These are phyloP conservation scores for Circinella umbellata DNA, from an alignment of 371 early-diverging fungal species.

Conservation along the genomic window DNA sequence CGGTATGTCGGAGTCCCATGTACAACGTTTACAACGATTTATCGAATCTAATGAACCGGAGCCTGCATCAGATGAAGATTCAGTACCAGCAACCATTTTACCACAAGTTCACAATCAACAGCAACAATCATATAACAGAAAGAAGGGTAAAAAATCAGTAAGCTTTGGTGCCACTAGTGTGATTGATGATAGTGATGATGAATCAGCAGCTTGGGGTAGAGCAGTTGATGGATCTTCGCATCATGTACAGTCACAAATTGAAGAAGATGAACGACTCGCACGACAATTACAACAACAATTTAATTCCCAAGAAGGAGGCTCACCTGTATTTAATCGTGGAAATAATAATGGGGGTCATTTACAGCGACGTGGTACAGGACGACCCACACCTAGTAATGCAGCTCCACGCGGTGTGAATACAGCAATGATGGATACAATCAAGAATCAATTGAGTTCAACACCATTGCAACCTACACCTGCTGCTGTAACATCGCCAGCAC, in stretches of 20 bases:
- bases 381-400: conserved; percentile 47
- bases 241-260: conserved; percentile 48
- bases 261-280: conserved; percentile 77
- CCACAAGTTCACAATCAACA: not conserved
- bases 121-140: conserved; percentile 3
- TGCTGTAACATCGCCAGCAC: conserved; percentile 10
- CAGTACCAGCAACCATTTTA: not conserved
- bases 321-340: conserved; percentile 13
- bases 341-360: conserved; percentile 12
- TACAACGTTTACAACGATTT: conserved; percentile 75
- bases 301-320: conserved; percentile 37
- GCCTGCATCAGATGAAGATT: conserved; percentile 50
- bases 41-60: conserved; percentile 44
- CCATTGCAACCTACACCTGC: conserved; percentile 40
- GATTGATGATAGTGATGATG: conserved; percentile 41
- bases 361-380: conserved; percentile 50
- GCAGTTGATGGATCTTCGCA: not conserved
- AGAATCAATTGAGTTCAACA: conserved; percentile 30
- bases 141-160: conserved; percentile 43
- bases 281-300: conserved; percentile 75
- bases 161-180: conserved; percentile 50
- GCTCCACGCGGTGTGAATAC: conserved; percentile 44
- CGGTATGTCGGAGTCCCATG: conserved; percentile 83
- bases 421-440: conserved; percentile 32
- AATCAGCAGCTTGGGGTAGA: conserved; percentile 13